Conservation (phyloP, 441 rosid genomes). For the Populus hybrid region DNA sequence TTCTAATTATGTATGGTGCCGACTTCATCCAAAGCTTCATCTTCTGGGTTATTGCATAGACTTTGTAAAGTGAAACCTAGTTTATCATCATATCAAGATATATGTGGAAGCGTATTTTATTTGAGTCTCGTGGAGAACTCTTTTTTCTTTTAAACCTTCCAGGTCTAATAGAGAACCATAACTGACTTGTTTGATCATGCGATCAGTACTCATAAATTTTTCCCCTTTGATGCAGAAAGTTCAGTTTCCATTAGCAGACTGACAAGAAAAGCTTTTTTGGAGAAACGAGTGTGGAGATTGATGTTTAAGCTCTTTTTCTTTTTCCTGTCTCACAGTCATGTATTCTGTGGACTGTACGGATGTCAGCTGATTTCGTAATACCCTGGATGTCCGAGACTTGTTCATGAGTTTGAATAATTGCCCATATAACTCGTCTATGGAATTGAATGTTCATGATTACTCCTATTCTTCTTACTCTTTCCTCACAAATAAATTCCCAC, state of each 20-base stretch:
- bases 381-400: neutral
- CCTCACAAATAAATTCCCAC: neutral
- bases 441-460: neutral
- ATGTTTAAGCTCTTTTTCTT: neutral
- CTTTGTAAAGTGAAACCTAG: neutral
- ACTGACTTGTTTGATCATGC: neutral
- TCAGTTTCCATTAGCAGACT: neutral
- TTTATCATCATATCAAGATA: neutral
- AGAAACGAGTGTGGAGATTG: neutral
- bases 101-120: neutral
- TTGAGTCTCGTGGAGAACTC: neutral
- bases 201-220: neutral
- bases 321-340: neutral
- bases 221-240: slow-evolving; percentile 20
- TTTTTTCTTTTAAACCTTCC: neutral
- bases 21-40: neutral
- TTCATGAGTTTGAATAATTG: neutral
- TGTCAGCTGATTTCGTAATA: neutral
- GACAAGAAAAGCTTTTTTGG: neutral
- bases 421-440: neutral
- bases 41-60: neutral
- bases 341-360: neutral
- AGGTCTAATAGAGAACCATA: neutral
- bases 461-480: neutral
- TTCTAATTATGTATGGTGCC: neutral